Base-by-base conservation (phyloP, 2,329 filamentous ascomycete genomes). In the Neocucurbitaria cava region DNA sequence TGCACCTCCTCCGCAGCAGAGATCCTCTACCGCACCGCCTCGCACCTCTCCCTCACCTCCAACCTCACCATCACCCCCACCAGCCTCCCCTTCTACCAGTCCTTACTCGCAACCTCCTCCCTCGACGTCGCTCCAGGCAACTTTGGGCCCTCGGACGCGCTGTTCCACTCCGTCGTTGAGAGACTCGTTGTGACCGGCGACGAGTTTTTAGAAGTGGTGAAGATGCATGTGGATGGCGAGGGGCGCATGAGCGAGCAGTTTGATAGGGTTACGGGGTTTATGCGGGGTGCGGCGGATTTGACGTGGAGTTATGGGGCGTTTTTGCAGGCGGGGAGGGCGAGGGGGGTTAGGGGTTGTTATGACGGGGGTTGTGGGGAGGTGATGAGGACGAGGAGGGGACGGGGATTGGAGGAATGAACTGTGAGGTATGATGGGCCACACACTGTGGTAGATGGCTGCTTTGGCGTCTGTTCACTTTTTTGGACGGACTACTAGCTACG, bases 291-390 rank as follows among this genome's bases (percentile, higher is more conserved):
- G 26, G 60, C 59, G 20, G 77, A 80, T 62, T 58, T 80, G 68
- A 80, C 78, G 4, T 80, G 78, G 78, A 78, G 76, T 54, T 79
- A 80, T 60, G 77, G 76, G 5, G 75, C 76, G 1, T 78, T 79
- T 54, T 52, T 80, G 56, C 61, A 71, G 53, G 77, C 77, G 5
- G 69, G 70, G 31, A 64, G 75, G 53, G 76, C 73, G 23, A 69
- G 77, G 52, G 20, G 23, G 8, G 44, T 36, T 26, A 26, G 26
- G 24, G 41, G 41, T n/a, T n/a, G 5, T 41, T 49, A 15, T 69
- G 54, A 63, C 43, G 46, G 39, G 21, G 17, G 24, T 21, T n/a
- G n/a, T n/a, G n/a, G n/a, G n/a, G 30, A 40, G 23, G 9, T 13
- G 17, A 15, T 11, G 18, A n/a, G 41, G 38, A 11, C 3, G 6